Evolutionary conservation across 2,329 filamentous ascomycete species (phyloP), one percentile per base, ranked within the genome.

Genomic region (Tolypocladium tropicale): DNA sequence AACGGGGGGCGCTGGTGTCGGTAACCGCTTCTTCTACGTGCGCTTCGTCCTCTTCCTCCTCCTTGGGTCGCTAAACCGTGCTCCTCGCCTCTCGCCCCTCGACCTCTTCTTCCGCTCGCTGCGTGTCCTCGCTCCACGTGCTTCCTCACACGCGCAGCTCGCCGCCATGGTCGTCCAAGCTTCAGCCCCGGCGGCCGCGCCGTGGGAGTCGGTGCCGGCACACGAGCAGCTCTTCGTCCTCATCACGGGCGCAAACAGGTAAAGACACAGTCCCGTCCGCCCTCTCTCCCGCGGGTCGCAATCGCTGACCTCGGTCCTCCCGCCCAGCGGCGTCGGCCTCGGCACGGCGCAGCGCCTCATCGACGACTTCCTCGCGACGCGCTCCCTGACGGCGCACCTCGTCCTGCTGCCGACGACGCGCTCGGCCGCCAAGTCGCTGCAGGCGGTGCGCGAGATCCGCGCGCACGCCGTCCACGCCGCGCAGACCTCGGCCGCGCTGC

Each of bases 211-310:
- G 4, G 71, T 67, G 34, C 55, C 68, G 6, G 55, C 68, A 32
- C 62, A 73, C 34, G 73, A 80, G 58, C 79, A 81, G 64, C 71
- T 78, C 51, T 83, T 83, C 67, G 83, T 90, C 10, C 76, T 96
- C 41, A 82, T 96, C 43, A 95, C 90, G 0, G 90, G 90, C 54
- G 89, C 89, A 37, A 95, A 95, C 72, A 92, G 89, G 90, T 92
- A 79, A 56, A 66, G 62, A 55, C 58, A 5, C 9, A 6, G 11
- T 25, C 41, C 39, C 58, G 23, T 53, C 25, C 33, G 18, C 36
- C 14, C 25, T 10, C n/a, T 32, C 16, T 4, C 32, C 16, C 3
- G 6, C 14, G 16, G 6, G 25, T 11, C 0, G 5, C 25, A 30
- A 48, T 21, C 2, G 46, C 46, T 49, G 7, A 49, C 28, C 7